Conservation (phyloP, 129 eudicot genomes). For the Helianthus tuberosus region DNA sequence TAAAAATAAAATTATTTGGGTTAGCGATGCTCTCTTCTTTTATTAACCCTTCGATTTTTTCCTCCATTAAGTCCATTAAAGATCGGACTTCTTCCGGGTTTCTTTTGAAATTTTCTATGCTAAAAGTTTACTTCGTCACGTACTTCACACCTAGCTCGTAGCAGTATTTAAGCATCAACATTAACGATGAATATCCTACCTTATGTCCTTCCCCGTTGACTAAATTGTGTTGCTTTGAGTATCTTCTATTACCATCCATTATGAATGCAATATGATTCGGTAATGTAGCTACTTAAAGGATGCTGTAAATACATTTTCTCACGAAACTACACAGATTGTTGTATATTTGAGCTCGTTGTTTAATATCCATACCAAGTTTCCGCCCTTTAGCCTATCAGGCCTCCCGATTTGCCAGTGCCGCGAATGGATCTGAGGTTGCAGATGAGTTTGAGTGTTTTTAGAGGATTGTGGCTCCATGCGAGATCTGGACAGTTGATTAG, state of each 20-base stretch:
- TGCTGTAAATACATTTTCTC: constrained; percentile 8
- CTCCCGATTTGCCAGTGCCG: too few species aligned
- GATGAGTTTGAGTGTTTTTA: too few species aligned
- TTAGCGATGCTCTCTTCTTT: constrained; percentile 55
- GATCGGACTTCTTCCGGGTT: constrained; percentile 68
- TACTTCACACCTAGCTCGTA: constrained; percentile 59
- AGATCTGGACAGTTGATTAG: too few species aligned
- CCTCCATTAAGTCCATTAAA: constrained; percentile 54
- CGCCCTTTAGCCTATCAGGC: too few species aligned
- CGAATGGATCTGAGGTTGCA: too few species aligned
- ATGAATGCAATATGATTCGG: constrained; percentile 64
- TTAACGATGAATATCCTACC: constrained; percentile 4
- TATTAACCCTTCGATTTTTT: constrained; percentile 56
- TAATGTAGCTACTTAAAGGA: constrained; percentile 46
- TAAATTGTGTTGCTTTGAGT: constrained; percentile 47
- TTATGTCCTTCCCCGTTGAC: constrained; percentile 20
- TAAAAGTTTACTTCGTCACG: constrained; percentile 64
- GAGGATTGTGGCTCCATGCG: too few species aligned
- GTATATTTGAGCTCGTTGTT: background rate
- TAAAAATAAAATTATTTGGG: too few species aligned
- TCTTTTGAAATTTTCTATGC: constrained; percentile 74
- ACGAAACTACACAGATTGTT: background rate
- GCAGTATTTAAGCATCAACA: constrained; percentile 41
- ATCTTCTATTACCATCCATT: constrained; percentile 70
- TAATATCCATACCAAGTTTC: too few species aligned